Base-by-base conservation (phyloP, 2,329 filamentous ascomycete species). In the Curvularia sp. region DNA sequence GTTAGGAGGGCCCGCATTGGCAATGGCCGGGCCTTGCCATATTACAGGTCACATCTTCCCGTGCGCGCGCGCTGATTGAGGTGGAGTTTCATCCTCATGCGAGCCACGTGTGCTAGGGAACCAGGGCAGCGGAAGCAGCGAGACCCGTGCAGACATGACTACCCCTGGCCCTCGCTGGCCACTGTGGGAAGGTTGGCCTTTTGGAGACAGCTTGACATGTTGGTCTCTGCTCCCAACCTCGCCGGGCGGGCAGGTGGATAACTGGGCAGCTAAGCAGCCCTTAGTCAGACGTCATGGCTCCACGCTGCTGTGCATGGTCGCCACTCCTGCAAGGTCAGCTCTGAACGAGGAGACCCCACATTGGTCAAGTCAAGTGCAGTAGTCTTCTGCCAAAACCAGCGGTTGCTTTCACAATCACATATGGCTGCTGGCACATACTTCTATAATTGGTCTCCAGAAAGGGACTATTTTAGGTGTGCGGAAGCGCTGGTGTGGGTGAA, bases 31-130 rank as follows among this genome's bases (percentile, higher is more conserved):
- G 61, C 65, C 60, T 51, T 66, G 58, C 61, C 63, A 66, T 70
- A 63, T 67, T 65, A 70, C 67, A 71, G 63, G 65, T 51, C 54
- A 48, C 61, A 67, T 61, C 65, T 57, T 69, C 61, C 63, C 55
- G 60, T 64, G 65, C 70, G 73, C 71, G 65, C 55, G 60, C 66
- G 65, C 71, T 74, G 71, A 65, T 62, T 66, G 58, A 61, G 69
- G 69, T 68, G 63, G 68, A 68, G 75, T 76, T 76, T 76, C 75
- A 76, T 70, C 60, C 65, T 71, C 70, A 73, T 75, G 73, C 73
- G 67, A 62, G 61, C 61, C 64, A 61, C 57, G 64, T 35, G 49
- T 61, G 42, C 68, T 61, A 58, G 69, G 58, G 44, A 70, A 51
- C 60, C 68, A 67, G 60, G 69, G 64, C 65, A 58, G 64, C 74